Evolutionary conservation across 768 basidiomycete genomes (phyloP), one percentile per base, ranked within the genome.

Genomic region (Polyporus arcularius): DNA sequence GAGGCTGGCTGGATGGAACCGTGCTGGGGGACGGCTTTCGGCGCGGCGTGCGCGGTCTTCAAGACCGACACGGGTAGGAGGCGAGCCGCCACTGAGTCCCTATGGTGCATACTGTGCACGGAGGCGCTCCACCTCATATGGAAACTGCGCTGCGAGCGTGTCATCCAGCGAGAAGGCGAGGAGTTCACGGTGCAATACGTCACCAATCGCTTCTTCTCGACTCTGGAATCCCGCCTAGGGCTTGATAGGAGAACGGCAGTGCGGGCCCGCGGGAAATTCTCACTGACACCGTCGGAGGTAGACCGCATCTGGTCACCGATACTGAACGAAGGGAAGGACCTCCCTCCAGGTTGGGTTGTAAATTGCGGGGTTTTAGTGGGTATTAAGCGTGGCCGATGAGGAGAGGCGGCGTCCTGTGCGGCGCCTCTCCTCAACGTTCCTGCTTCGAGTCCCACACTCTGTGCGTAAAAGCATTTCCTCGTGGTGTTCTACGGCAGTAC

Each of bases 381-480:
- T 45, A 55, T 55, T 18, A 31, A n/a, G 54, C 11, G 54, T 4
- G 54, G 54, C 1, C 6, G 18, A 11, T 55, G 40, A 12, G 2
- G 26, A 41, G 26, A n/a, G 18, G n/a, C n/a, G n/a, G n/a, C 9
- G 26, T 2, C 18, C 21, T 6, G n/a, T 5, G n/a, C 9, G 42
- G 54, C 21, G 30, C 4, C 54, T 32, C 7, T 4, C 45, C n/a
- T 28, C n/a, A 31, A 10, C 9, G 8, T 9, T 5, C 8, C 18
- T 14, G 14, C 7, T 14, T 28, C n/a, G 52, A 53, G 52, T 53
- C 52, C 52, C 52, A 53, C 52, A 53, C 52, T 18, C 4, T 15
- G 38, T 53, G 52, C 52, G 52, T 53, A 53, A 53, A 39, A 3
- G 52, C 52, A 53, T 53, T 53, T 53, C 52, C 52, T 40, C 52